Evolutionary conservation across 495 filamentous ascomycete genomes (phyloP).

Genomic region (Patellaria atrata): DNA sequence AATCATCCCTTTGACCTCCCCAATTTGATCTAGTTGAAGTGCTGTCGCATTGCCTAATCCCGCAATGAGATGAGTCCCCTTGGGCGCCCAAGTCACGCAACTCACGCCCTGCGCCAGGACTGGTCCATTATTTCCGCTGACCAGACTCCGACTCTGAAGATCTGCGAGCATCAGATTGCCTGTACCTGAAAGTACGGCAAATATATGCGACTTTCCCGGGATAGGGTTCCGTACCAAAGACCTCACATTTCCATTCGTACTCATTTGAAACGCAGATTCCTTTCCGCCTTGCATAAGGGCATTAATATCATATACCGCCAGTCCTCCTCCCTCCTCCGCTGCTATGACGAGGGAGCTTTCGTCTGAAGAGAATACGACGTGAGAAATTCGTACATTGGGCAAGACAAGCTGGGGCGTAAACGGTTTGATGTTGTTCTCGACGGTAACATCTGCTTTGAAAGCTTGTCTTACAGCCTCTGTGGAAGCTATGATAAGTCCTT

Average conservation of each 20-base stretch:
- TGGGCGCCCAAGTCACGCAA: conserved; percentile 80
- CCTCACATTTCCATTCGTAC: conserved; percentile 62
- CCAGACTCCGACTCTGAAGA: conserved; percentile 47
- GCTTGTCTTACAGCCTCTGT: conserved; percentile 67
- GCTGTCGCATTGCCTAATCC: conserved; percentile 71
- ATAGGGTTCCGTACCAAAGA: conserved; percentile 70
- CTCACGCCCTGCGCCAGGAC: conserved; percentile 60
- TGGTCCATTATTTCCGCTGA: conserved; percentile 44
- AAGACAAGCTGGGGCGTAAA: conserved; percentile 66
- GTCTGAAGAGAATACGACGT: conserved; percentile 76
- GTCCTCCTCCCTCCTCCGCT: conserved; percentile 65
- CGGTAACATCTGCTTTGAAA: conserved; percentile 38
- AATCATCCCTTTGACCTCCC: conserved; percentile 57
- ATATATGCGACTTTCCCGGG: conserved; percentile 43
- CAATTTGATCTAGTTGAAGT: conserved; percentile 71
- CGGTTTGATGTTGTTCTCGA: conserved; percentile 45
- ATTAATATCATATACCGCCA: conserved; percentile 67
- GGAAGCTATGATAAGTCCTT: conserved; percentile 57
- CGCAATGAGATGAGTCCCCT: conserved; percentile 83
- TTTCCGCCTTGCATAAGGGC: conserved; percentile 48
- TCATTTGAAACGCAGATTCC: conserved; percentile 56
- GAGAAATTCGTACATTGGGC: conserved; percentile 61
- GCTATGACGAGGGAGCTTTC: conserved; percentile 73
- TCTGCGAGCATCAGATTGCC: conserved; percentile 78
- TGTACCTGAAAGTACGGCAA: conserved; percentile 64